Conservation (phyloP, 2,329 filamentous ascomycete species). For the Cryphonectria naterciae region DNA sequence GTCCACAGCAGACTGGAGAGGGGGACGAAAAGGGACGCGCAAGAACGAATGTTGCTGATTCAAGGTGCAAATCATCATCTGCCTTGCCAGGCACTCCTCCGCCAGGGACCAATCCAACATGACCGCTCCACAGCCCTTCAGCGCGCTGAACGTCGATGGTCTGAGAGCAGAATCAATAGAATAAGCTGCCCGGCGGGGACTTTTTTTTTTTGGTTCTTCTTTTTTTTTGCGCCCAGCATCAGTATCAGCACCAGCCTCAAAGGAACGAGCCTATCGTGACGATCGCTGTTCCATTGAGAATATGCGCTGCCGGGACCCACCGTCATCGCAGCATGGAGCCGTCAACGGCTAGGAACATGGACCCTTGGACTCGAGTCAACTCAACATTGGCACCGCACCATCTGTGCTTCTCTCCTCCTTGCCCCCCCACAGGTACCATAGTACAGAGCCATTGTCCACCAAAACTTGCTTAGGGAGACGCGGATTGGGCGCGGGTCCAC, state of each 20-base stretch:
- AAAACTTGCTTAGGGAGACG: background rate
- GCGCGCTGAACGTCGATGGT: background rate
- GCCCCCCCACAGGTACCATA: background rate
- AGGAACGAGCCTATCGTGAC: background rate
- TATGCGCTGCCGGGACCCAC: conserved; percentile 2
- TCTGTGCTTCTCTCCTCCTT: background rate
- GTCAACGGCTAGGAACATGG: background rate
- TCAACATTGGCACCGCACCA: background rate
- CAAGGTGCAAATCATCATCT: conserved; percentile 19
- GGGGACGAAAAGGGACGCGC: background rate
- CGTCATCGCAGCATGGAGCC: background rate
- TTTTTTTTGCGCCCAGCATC: background rate
- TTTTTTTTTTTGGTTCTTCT: background rate
- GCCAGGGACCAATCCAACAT: conserved; percentile 6
- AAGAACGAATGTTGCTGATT: background rate
- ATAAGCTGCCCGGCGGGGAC: background rate
- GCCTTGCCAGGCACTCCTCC: background rate
- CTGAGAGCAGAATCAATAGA: background rate
- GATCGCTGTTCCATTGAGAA: conserved; percentile 4
- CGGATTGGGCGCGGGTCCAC: conserved; percentile 1
- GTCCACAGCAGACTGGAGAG: background rate
- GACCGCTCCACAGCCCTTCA: background rate
- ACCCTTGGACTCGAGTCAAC: background rate
- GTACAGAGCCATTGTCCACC: background rate
- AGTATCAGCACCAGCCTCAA: conserved; percentile 13